Conservation (phyloP, 352 stramenopile genomes). For the Lagenidium giganteum region DNA sequence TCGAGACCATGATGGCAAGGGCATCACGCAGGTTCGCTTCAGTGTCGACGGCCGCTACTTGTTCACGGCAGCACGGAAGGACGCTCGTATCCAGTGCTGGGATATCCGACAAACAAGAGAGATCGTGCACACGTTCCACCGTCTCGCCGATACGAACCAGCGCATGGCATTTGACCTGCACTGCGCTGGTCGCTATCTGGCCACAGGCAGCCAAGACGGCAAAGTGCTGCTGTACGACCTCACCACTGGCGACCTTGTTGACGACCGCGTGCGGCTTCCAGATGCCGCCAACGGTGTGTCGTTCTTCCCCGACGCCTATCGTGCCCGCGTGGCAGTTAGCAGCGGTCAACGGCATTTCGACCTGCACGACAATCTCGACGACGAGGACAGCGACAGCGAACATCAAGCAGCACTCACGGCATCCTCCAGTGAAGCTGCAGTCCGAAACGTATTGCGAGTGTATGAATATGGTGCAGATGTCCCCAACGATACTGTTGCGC, state of each 20-base stretch:
- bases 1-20: constrained; percentile 64
- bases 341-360: constrained; percentile 66
- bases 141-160: constrained; percentile 68
- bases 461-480: constrained; percentile 17
- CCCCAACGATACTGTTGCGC: too few species aligned
- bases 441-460: constrained; percentile 19
- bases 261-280: constrained; percentile 33
- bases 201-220: constrained; percentile 53
- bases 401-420: too few species aligned
- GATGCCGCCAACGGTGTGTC: constrained; percentile 73
- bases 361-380: constrained; percentile 51
- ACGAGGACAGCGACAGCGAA: constrained; percentile 20
- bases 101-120: constrained; percentile 73
- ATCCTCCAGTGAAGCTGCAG: too few species aligned
- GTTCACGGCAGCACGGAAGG: constrained; percentile 65
- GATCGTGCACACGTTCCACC: constrained; percentile 57
- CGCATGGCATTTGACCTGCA: constrained; percentile 76
- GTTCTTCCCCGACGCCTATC: constrained; percentile 56
- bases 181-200: constrained; percentile 45
- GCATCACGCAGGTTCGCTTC: constrained; percentile 82
- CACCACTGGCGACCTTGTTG: constrained; percentile 38
- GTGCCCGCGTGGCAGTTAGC: constrained; percentile 41
- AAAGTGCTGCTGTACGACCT: constrained; percentile 55
- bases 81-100: constrained; percentile 78
- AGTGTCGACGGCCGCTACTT: constrained; percentile 66